Evolutionary conservation across 345 rosid species (phyloP).

Genomic region (Streptanthus diversifolius): DNA sequence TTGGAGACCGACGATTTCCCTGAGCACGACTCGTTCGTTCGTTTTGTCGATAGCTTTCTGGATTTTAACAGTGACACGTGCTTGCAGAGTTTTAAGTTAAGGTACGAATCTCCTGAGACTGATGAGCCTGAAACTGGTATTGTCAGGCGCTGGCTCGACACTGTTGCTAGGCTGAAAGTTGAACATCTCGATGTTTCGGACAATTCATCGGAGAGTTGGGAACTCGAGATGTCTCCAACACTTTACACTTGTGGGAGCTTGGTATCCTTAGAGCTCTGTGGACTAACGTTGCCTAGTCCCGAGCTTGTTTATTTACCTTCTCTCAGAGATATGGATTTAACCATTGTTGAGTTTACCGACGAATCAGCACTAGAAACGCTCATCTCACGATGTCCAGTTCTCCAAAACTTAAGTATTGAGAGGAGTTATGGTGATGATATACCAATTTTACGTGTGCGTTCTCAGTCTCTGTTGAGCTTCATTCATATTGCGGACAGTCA

Average conservation of each 20-base stretch:
- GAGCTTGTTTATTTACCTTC: background rate
- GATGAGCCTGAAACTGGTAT: background rate
- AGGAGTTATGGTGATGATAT: background rate
- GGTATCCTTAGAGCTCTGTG: background rate
- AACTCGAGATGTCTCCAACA: background rate
- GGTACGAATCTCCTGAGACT: background rate
- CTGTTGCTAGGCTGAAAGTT: background rate
- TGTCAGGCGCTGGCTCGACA: background rate
- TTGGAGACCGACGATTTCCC: background rate
- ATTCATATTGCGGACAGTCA: background rate
- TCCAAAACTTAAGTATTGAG: background rate
- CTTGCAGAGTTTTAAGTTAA: background rate
- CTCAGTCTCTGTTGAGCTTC: slow-evolving; percentile 6
- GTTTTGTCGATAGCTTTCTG: background rate
- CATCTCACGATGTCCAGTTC: background rate
- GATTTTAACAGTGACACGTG: background rate
- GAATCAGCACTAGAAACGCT: background rate
- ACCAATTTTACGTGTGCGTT: background rate
- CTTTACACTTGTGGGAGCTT: slow-evolving; percentile 17
- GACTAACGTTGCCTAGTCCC: background rate
- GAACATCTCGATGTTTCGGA: background rate
- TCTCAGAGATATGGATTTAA: background rate
- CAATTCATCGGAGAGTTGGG: background rate
- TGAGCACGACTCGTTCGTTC: background rate
- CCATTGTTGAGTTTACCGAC: background rate